Evolutionary conservation across 2,329 filamentous ascomycete genomes (phyloP).

Genomic region (Alternaria rosae): DNA sequence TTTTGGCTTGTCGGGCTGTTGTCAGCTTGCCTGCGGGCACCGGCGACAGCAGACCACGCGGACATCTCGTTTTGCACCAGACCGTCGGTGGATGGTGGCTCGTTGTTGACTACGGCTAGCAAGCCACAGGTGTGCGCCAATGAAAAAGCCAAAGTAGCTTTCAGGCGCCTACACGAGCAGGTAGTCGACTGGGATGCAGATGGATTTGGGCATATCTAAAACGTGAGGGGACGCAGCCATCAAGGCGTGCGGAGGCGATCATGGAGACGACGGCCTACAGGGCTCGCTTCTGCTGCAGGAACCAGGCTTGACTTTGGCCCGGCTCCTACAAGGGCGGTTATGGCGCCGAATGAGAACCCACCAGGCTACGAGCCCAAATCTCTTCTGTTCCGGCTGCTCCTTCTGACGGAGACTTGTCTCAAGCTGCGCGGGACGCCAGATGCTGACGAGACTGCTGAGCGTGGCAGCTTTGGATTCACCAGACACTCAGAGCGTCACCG

Average conservation of each 20-base stretch:
- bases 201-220: slow-evolving; percentile 8
- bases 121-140: slow-evolving; percentile 16
- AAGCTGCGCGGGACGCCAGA: slow-evolving; percentile 14
- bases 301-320: slow-evolving; percentile 18
- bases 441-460: slow-evolving; percentile 27
- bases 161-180: slow-evolving; percentile 8
- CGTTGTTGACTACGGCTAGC: slow-evolving; percentile 17
- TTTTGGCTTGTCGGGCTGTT: not conserved
- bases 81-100: slow-evolving; percentile 6
- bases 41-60: slow-evolving; percentile 12
- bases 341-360: slow-evolving; percentile 20
- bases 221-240: slow-evolving; percentile 14
- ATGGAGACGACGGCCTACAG: slow-evolving; percentile 20
- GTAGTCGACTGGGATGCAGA: slow-evolving; percentile 8
- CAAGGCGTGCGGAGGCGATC: slow-evolving; percentile 17
- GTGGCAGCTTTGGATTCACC: slow-evolving; percentile 18
- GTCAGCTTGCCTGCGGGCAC: slow-evolving; percentile 3
- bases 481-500: slow-evolving; percentile 10
- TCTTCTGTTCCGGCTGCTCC: slow-evolving; percentile 10
- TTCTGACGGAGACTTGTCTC: slow-evolving; percentile 21
- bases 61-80: slow-evolving; percentile 2
- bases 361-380: slow-evolving; percentile 10
- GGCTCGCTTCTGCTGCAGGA: slow-evolving; percentile 26
- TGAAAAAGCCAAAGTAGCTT: slow-evolving; percentile 1
- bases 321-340: slow-evolving; percentile 20